Evolutionary conservation across 1,284 basidiomycete species (phyloP), one percentile per base, ranked within the genome.

Genomic region (Tylopilus sp.): DNA sequence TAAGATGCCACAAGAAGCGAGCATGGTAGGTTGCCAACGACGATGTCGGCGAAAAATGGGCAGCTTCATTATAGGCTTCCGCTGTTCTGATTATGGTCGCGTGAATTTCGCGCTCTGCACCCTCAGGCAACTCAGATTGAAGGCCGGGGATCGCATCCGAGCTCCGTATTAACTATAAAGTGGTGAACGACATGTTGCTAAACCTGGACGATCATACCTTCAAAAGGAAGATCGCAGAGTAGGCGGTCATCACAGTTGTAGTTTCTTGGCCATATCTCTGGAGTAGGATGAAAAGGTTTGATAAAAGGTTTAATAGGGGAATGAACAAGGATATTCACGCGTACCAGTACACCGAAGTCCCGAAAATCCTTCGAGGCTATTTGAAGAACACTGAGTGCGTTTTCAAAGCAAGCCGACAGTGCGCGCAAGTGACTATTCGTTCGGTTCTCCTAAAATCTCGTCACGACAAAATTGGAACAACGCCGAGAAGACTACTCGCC

Each of bases 181-280:
- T 2, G 6, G 33, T 65, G 42, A 69, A 40, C 20, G 37, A 34
- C 29, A 4, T 31, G 36, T 44, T 12, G 33, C 20, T 37, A 21
- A 37, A 30, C 15, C 11, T 30, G 51, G 29, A 51, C 31, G 29
- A 48, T 60, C 71, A 38, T 63, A 87, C 88, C 74, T 77, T 83
- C 50, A 91, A 69, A 48, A 91, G 68, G 63, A 88, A 83, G 35
- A 91, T 81, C 18, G 88, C 86, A 50, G 83, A 81, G 61, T 91
- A 91, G 15, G 87, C 88, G 14, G 85, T 85, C 88, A 91, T 91
- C 40, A 86, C 78, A 5, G 84, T 83, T 53, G 88, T 80, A 4
- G 85, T 82, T 61, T 91, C 88, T 70, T 91, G 88, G 9, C 84
- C 79, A 58, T 91, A 91, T 46, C 83, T 82, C 88, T 90, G 63